Evolutionary conservation across 2,329 filamentous ascomycete species (phyloP).

Genomic region (Neoscytalidium dimidiatum): DNA sequence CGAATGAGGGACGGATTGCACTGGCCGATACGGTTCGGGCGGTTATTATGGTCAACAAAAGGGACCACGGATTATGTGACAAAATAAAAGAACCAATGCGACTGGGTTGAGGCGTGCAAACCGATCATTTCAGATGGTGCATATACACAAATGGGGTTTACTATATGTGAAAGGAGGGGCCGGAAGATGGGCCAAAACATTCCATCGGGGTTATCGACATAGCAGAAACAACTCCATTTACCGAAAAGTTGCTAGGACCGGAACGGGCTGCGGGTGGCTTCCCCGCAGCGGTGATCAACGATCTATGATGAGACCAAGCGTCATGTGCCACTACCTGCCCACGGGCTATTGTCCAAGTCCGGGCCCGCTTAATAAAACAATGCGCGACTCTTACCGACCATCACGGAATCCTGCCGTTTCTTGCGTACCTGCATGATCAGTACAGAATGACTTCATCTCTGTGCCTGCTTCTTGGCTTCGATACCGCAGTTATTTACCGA

Average conservation of each 20-base stretch:
- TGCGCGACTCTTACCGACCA: neutral
- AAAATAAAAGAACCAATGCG: conserved; percentile 19
- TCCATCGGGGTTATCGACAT: neutral
- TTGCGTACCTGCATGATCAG: conserved; percentile 13
- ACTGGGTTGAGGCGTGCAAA: conserved; percentile 21
- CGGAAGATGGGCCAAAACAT: neutral
- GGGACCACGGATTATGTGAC: conserved; percentile 18
- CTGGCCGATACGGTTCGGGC: conserved; percentile 1
- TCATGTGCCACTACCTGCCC: neutral
- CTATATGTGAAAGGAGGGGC: neutral
- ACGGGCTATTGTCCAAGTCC: neutral
- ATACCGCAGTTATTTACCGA: neutral
- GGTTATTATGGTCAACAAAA: conserved; percentile 10
- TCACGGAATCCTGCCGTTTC: conserved; percentile 1
- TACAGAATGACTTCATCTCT: conserved; percentile 10
- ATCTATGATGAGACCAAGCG: conserved; percentile 14
- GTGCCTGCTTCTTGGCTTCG: neutral
- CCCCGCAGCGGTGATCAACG: conserved; percentile 7
- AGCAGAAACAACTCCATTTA: neutral
- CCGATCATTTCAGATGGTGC: neutral
- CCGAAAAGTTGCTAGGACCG: neutral
- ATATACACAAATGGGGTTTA: neutral
- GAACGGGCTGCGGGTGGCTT: neutral
- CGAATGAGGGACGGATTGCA: conserved; percentile 14
- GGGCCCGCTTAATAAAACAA: neutral